Base-by-base conservation (phyloP, 1,284 basidiomycete species). In the Leucoagaricus sp. region DNA sequence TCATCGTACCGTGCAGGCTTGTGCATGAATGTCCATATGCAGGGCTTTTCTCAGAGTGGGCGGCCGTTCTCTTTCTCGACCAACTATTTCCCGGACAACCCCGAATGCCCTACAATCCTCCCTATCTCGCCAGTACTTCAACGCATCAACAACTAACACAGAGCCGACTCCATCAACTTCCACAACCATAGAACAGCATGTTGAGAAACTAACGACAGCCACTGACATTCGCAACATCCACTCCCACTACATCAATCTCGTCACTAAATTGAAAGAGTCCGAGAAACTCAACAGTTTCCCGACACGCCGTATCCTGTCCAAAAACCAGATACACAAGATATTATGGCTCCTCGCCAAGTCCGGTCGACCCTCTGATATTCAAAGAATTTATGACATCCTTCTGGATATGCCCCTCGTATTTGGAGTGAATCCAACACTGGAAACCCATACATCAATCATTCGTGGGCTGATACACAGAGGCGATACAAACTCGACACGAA, bases 311-410 rank as follows among this genome's bases (percentile, higher is more conserved):
- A 49, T 58, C 15, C 50, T 48, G 7, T 49, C 31, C 19, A 49
- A 54, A 42, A 6, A 64, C 1, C 59, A 66, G 6, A 64, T 72
- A 40, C 65, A 67, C 23, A 61, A 64, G 23, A 67, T 80, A 8
- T 67, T 86, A 3, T 67, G 74, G 56, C 65, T 72, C 13, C 72
- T 86, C 38, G 81, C 79, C 10, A 60, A 67, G 13, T 84, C 83
- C 2, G 82, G 75, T 3, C 69, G 75, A 26, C 74, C 75, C 15
- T 66, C 73, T 13, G 83, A 87, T 60, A 62, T 84, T 17, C 72
- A 71, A 46, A 72, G 80, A 53, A 75, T 85, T 46, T 72, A 78
- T 44, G 72, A 75, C 40, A 75, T 86, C 23, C 73, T 86, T 15
- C 61, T 63, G 19, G 79, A 82, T 61, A 70, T 83, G 64, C 69